Conservation (phyloP, 2,329 filamentous ascomycete species). For the Sarocladium brachiariae region DNA sequence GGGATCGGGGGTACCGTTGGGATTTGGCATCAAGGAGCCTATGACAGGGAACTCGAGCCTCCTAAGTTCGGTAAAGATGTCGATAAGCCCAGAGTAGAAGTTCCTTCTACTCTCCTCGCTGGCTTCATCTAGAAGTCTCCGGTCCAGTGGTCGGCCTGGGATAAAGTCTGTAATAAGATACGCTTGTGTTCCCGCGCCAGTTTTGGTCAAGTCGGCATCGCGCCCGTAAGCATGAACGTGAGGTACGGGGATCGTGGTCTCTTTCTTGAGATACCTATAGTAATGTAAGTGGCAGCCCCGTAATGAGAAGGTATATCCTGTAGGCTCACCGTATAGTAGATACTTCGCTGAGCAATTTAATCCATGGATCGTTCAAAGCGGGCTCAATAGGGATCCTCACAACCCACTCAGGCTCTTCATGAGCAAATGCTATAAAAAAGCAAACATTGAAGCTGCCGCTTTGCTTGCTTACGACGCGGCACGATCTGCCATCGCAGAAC, state of each 20-base stretch:
- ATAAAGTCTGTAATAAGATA: slow-evolving; percentile 14
- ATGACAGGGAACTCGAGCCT: slow-evolving; percentile 11
- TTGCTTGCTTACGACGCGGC: slow-evolving; percentile 13
- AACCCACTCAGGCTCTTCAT: slow-evolving; percentile 13
- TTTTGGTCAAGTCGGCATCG: slow-evolving; percentile 8
- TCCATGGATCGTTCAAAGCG: slow-evolving; percentile 12
- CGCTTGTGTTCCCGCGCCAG: slow-evolving; percentile 8
- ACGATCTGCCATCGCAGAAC: slow-evolving; percentile 15
- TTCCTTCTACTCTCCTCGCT: slow-evolving; percentile 6
- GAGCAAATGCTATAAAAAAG: slow-evolving; percentile 13
- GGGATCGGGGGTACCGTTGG: slow-evolving; percentile 11
- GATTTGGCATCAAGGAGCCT: slow-evolving; percentile 15
- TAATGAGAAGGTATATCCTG: slow-evolving; percentile 11
- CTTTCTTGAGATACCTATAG: slow-evolving; percentile 16
- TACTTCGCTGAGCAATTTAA: slow-evolving; percentile 15
- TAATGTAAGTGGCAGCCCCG: neutral
- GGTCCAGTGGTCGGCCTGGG: slow-evolving; percentile 11
- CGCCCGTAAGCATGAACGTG: slow-evolving; percentile 12
- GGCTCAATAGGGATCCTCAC: slow-evolving; percentile 15
- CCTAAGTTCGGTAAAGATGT: slow-evolving; percentile 12
- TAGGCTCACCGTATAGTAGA: slow-evolving; percentile 13
- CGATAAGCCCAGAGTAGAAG: slow-evolving; percentile 13
- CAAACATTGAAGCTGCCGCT: slow-evolving; percentile 17
- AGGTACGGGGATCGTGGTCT: slow-evolving; percentile 12
- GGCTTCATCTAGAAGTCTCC: slow-evolving; percentile 7